phyloP scores from a whole-genome alignment of 176 grass and related monocot genomes.

The Phyllostachys edulis region DNA sequence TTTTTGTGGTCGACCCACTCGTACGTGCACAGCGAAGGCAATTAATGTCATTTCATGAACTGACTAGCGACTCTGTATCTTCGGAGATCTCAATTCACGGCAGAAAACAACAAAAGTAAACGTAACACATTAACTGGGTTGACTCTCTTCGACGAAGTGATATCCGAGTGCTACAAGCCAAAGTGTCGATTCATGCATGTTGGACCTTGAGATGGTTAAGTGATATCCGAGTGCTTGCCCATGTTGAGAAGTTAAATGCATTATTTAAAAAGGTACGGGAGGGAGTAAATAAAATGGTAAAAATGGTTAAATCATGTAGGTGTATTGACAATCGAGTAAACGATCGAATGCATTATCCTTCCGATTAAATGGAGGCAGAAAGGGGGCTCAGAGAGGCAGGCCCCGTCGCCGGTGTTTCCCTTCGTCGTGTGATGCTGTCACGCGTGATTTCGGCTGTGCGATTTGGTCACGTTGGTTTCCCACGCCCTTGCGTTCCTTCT shows the following conservation, averaged over 20 bases:
- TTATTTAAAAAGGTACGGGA: no score
- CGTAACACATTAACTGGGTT: background rate
- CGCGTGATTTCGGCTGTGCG: no score
- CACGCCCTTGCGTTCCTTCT: no score
- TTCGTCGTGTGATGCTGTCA: no score
- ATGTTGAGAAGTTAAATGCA: background rate
- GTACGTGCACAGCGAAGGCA: background rate
- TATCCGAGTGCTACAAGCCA: no score
- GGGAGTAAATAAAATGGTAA: background rate
- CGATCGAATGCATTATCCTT: no score
- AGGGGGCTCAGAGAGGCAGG: no score
- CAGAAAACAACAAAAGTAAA: background rate
- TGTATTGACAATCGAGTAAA: background rate
- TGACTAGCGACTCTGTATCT: background rate
- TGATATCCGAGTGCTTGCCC: background rate
- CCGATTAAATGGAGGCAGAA: no score
- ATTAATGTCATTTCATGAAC: background rate
- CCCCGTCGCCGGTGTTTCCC: no score
- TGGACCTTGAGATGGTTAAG: background rate
- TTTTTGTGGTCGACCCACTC: background rate
- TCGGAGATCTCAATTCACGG: background rate
- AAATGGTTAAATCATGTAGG: background rate
- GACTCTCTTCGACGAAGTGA: no score
- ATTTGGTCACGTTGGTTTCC: no score
- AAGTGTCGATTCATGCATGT: background rate